These are phyloP conservation scores for Pythium phragmiticola DNA, from an alignment of 352 stramenopile genomes.

Conservation along the genomic window DNA sequence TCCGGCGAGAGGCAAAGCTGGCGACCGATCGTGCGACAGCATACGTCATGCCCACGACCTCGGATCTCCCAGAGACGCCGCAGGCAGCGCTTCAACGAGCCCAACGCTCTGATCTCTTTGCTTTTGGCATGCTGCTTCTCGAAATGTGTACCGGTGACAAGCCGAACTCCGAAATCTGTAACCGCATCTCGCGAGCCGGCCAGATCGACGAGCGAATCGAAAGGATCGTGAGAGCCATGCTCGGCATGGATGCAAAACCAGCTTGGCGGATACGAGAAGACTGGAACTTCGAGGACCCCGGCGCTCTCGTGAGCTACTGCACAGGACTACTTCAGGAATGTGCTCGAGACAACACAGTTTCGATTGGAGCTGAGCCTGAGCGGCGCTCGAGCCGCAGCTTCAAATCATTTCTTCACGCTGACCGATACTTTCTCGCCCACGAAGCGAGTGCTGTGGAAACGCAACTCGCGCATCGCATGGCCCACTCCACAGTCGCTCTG, in stretches of 20 bases:
- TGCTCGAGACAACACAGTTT: neutral
- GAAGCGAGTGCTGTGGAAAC: slow-evolving; percentile 22
- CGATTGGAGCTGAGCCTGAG: neutral
- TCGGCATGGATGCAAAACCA: slow-evolving; percentile 7
- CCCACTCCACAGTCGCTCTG: slow-evolving; percentile 35
- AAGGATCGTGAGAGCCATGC: slow-evolving; percentile 29
- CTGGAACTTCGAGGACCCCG: neutral
- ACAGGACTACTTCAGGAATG: slow-evolving; percentile 10
- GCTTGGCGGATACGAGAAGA: neutral
- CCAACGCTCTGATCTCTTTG: slow-evolving; percentile 47
- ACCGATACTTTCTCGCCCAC: slow-evolving; percentile 37
- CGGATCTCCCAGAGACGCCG: neutral
- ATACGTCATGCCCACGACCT: slow-evolving; percentile 28
- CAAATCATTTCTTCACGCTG: slow-evolving; percentile 50
- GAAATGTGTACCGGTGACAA: slow-evolving; percentile 64
- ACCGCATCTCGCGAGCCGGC: slow-evolving; percentile 40
- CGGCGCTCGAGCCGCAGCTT: slow-evolving; percentile 28
- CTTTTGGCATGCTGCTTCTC: slow-evolving; percentile 66
- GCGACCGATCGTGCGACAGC: slow-evolving; percentile 9
- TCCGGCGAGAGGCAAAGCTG: slow-evolving; percentile 27
- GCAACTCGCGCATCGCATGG: slow-evolving; percentile 20
- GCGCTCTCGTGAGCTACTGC: slow-evolving; percentile 9
- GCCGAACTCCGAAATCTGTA: slow-evolving; percentile 54
- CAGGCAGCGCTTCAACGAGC: neutral
- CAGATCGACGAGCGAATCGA: slow-evolving; percentile 53